Base-by-base conservation (phyloP, 163 green algal genomes). In the Scenedesmus sp. region DNA sequence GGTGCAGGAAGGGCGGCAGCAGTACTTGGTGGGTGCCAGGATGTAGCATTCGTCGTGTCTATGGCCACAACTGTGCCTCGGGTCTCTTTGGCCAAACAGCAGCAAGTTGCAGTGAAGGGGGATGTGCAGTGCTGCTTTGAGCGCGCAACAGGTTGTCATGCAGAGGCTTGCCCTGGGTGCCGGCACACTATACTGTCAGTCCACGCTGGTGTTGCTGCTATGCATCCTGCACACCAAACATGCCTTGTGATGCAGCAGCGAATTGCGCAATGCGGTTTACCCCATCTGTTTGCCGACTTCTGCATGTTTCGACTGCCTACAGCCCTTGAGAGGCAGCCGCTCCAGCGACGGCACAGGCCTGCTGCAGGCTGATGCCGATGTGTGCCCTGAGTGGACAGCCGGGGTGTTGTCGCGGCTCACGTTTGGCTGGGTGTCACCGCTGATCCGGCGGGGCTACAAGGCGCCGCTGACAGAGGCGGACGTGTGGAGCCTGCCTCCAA, bases 401-500 rank as follows among this genome's bases (percentile, higher is more conserved):
- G 92, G 91, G n/a, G 3, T 96, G 10, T 84, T 93, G 49, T 95
- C 93, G 0, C n/a, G 44, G 1, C 72, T 97, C 51, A 96, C 94
- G 2, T 97, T 97, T 73, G 76, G 43, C 37, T 97, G 96, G 95
- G 92, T 97, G 49, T 87, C 53, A 6, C 89, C 93, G 35, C 86
- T 96, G 51, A 92, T 95, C 22, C 59, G 61, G 33, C 46, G 81
- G 35, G 95, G 94, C 72, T 95, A 95, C 81, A 93, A 92, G 59
- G 49, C 37, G 4, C 94, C 95, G 26, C 92, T 97, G 44, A 92
- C 94, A 5, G 83, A 91, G 44, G 88, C 93, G 10, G 94, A 97
- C 92, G 90, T 97, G 15, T 97, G 95, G 95, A 33, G 61, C 2
- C 92, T 96, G 85, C 91, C 94, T 12, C 91, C 94, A 2, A 80